These are phyloP conservation scores for Dipteronia dyeriana DNA, from an alignment of 345 rosid genomes.

Conservation along the genomic window DNA sequence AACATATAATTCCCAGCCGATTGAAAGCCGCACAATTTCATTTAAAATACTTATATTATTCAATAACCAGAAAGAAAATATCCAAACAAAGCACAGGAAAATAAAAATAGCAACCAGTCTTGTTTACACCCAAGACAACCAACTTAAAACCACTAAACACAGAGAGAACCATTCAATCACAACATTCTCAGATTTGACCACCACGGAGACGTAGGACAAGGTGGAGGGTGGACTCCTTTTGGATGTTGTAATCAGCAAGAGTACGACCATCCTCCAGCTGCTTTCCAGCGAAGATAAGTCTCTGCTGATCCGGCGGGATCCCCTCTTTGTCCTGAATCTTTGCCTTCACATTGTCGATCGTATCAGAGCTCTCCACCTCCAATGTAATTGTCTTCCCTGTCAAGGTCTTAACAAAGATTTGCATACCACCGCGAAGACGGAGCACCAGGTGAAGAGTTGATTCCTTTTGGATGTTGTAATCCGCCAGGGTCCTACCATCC, in stretches of 20 bases:
- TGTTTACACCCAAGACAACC: neutral
- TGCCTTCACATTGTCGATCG: conserved; percentile 9
- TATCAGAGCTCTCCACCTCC: conserved; percentile 17
- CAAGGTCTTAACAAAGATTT: conserved; percentile 12
- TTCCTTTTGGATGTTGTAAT: conserved; percentile 18
- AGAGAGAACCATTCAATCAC: neutral
- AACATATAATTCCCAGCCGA: neutral
- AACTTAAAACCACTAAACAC: neutral
- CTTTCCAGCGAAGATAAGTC: conserved; percentile 11
- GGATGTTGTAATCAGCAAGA: conserved; percentile 9
- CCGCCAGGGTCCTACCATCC: conserved; percentile 20
- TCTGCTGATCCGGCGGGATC: conserved; percentile 12
- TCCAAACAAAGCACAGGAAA: neutral
- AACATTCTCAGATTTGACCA: neutral
- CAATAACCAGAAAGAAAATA: neutral
- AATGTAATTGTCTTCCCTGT: conserved; percentile 18
- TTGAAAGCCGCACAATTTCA: neutral
- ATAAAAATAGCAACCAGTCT: neutral
- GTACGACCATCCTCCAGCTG: conserved; percentile 1
- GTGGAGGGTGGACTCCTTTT: neutral
- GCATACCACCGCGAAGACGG: conserved; percentile 19
- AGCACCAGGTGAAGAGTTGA: conserved; percentile 20
- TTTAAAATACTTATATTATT: no score
- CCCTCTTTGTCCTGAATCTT: conserved; percentile 19
- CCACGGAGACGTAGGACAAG: conserved; percentile 20